Evolutionary conservation across 192 early-diverging fungal species (phyloP).

Genomic region (Podila minutissima): DNA sequence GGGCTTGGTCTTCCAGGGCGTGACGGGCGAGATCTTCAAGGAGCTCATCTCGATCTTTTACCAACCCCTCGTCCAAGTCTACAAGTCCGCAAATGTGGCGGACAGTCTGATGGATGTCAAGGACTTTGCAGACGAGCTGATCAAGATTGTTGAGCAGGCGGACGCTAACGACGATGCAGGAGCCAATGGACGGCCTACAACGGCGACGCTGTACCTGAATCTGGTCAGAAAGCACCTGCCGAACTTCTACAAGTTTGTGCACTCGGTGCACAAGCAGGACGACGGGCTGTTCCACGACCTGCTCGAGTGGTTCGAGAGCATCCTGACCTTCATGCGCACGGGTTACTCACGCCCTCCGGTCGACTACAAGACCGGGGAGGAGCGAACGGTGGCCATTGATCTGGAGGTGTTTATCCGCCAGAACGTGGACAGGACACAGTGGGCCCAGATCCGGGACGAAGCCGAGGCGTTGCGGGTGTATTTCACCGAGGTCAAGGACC

Average conservation of each 20-base stretch:
- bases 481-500: slow-evolving; percentile 36
- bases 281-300: slow-evolving; percentile 60
- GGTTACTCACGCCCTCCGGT: slow-evolving; percentile 50
- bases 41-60: slow-evolving; percentile 65
- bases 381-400: slow-evolving; percentile 14
- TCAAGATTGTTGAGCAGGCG: slow-evolving; percentile 53
- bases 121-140: slow-evolving; percentile 58
- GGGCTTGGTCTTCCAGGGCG: slow-evolving; percentile 55
- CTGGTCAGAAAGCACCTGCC: slow-evolving; percentile 60
- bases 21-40: slow-evolving; percentile 58
- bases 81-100: slow-evolving; percentile 62
- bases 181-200: slow-evolving; percentile 9
- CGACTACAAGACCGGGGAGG: slow-evolving; percentile 26
- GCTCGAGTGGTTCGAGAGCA: slow-evolving; percentile 53
- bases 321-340: slow-evolving; percentile 51
- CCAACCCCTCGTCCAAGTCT: slow-evolving; percentile 59
- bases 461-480: slow-evolving; percentile 24
- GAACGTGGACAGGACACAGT: slow-evolving; percentile 33
- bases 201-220: slow-evolving; percentile 32
- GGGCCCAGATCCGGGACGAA: slow-evolving; percentile 36
- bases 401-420: slow-evolving; percentile 35
- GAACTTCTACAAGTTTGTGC: slow-evolving; percentile 66
- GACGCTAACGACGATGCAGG: slow-evolving; percentile 10
- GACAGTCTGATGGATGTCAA: slow-evolving; percentile 55
- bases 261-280: slow-evolving; percentile 61